Evolutionary conservation across 1,284 basidiomycete genomes (phyloP), one percentile per base, ranked within the genome.

Genomic region (Ceraceosorus guamensis): DNA sequence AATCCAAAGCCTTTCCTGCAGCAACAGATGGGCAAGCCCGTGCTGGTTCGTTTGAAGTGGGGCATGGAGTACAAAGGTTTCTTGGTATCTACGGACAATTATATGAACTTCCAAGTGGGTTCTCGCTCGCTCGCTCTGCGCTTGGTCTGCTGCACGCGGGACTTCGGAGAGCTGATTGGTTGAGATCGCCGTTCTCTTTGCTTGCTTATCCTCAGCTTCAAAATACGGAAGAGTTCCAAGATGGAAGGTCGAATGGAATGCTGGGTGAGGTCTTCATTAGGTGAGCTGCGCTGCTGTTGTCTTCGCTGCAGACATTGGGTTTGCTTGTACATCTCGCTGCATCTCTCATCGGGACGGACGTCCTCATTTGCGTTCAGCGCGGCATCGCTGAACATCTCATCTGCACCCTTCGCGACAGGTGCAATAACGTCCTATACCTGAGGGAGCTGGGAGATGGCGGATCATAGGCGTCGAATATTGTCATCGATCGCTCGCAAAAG

Each of bases 1-100:
- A 99, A 98, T 79, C 93, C 95, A 16, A 97, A 97, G 80, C 95
- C 95, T 6, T 98, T 98, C 80, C 83, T 99, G 71, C 91, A 97
- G 80, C 90, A 95, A 78, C 85, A 97, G 70, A 97, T 93, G 31
- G 95, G 95, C 70, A 97, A 98, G 82, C 87, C 88, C 47, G 90
- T 97, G 50, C 87, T 86, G 71, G 92, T 98, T 58, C 84, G 86
- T 61, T 84, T 99, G 76, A 99, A 99, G 81, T 99, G 95, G 95
- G 95, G 95, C 62, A 83, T 97, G 62, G 92, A 97, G 78, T 98
- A 98, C 83, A 96, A 92, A 81, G 93, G 95, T 49, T 98, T 93
- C 80, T 83, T 99, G 61, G 93, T 98, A 66, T 93, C 89, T 76
- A 96, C 93, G 5, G 95, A 99, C 79, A 89, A 89, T 33, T 99